Percentiles rank a stretch among this genome's conserved stretches.
Conservation (phyloP, 768 basidiomycete species). For the Plicaturopsis crispa region DNA sequence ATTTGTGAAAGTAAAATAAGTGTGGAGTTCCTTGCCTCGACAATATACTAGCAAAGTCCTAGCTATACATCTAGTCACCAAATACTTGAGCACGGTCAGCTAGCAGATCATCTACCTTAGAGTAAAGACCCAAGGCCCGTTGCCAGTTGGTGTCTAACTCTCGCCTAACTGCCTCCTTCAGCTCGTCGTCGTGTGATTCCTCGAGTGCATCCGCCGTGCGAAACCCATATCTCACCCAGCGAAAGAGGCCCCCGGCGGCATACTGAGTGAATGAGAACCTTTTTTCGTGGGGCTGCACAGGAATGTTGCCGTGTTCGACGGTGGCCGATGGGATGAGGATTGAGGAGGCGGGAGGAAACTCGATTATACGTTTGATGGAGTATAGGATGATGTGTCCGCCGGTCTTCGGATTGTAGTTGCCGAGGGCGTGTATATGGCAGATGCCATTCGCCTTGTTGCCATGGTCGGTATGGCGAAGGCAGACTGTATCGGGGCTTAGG, state of each 20-base stretch:
- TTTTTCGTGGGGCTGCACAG: conserved; percentile 10
- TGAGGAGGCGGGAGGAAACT: conserved; percentile 15
- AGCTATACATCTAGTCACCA: background rate
- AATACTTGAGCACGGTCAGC: too few relatives aligned
- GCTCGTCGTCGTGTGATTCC: too few relatives aligned
- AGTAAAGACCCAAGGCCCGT: too few relatives aligned
- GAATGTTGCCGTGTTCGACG: conserved; percentile 14
- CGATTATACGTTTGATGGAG: conserved; percentile 14
- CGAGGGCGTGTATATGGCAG: conserved; percentile 20
- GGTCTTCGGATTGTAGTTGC: conserved; percentile 13
- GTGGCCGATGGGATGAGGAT: conserved; percentile 16
- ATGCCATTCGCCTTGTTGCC: conserved; percentile 16
- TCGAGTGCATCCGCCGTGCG: conserved; percentile 1
- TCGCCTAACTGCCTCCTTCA: too few relatives aligned
- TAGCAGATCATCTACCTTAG: too few relatives aligned
- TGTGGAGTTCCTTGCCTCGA: too few relatives aligned
- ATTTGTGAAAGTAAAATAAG: too few relatives aligned
- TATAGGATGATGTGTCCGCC: conserved; percentile 21
- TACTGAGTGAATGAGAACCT: conserved; percentile 20
- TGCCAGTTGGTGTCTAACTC: too few relatives aligned
- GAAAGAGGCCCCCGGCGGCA: conserved; percentile 16
- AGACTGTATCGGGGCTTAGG: conserved; percentile 6
- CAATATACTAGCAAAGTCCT: background rate
- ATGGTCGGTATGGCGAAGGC: conserved; percentile 14
- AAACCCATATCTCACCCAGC: conserved; percentile 16